Percentiles rank a stretch among this genome's conserved stretches.
Conservation (phyloP, 805 yeast species). For the Kodamaea leandrae region DNA sequence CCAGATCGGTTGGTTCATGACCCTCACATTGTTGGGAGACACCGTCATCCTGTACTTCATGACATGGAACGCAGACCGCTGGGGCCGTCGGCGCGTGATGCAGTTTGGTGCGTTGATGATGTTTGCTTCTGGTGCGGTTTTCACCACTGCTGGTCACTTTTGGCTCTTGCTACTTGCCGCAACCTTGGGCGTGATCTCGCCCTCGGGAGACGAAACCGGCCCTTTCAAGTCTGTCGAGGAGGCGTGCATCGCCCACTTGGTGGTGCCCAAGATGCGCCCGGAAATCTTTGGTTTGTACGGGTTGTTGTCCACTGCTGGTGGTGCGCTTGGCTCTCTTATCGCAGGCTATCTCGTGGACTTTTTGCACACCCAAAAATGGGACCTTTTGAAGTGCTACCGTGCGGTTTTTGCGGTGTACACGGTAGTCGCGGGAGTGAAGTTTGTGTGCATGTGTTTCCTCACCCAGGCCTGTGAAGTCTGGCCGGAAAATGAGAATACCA, state of each 20-base stretch:
- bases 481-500: conserved; percentile 8
- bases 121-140: conserved; percentile 63
- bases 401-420: conserved; percentile 57
- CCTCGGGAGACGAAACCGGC: conserved; percentile 88
- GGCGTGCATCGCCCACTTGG: conserved; percentile 74
- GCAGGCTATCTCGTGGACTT: conserved; percentile 60
- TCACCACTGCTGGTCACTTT: conserved; percentile 56
- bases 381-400: conserved; percentile 48
- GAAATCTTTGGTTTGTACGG: conserved; percentile 76
- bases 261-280: conserved; percentile 62
- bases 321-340: conserved; percentile 66
- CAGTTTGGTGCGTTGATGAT: conserved; percentile 63
- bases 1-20: conserved; percentile 75
- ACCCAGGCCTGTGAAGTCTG: conserved; percentile 52
- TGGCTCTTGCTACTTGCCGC: conserved; percentile 64
- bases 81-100: conserved; percentile 70
- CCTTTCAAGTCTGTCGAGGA: conserved; percentile 88
- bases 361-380: conserved; percentile 31
- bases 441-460: conserved; percentile 48
- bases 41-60: conserved; percentile 64
- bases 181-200: conserved; percentile 80
- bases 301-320: conserved; percentile 64
- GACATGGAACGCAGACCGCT: conserved; percentile 72
- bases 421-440: conserved; percentile 50
- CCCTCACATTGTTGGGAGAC: conserved; percentile 77